Conservation (phyloP, 192 early-diverging fungal genomes). For the Oehlia diaphana region DNA sequence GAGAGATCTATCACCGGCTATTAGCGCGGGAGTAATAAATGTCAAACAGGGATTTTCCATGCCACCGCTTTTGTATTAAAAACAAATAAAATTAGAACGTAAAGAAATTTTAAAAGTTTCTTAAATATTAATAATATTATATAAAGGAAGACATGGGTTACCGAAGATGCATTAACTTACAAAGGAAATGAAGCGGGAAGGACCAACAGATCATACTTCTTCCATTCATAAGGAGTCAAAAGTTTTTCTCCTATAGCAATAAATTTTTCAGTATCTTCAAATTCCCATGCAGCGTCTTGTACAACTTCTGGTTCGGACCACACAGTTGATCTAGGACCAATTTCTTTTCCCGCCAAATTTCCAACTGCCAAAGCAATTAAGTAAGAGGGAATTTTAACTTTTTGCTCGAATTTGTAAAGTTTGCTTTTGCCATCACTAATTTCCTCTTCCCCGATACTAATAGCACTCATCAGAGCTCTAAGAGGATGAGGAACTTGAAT, state of each 20-base stretch:
- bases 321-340: slow-evolving; percentile 91
- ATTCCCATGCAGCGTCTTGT: slow-evolving; percentile 92
- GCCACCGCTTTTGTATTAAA: slow-evolving; percentile 52
- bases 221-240: slow-evolving; percentile 94
- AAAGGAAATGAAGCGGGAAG: slow-evolving; percentile 86
- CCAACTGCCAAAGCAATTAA: slow-evolving; percentile 94
- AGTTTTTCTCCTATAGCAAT: slow-evolving; percentile 67
- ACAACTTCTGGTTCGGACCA: slow-evolving; percentile 94
- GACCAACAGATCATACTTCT: slow-evolving; percentile 90
- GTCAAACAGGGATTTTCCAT: slow-evolving; percentile 99
- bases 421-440: slow-evolving; percentile 47
- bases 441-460: slow-evolving; percentile 60
- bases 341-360: slow-evolving; percentile 74
- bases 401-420: slow-evolving; percentile 82
- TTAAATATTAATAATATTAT: background rate
- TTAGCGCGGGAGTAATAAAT: slow-evolving; percentile 94
- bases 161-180: slow-evolving; percentile 19
- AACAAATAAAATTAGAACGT: background rate
- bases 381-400: slow-evolving; percentile 90
- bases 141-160: background rate
- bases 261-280: slow-evolving; percentile 73
- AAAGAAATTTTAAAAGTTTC: no score
- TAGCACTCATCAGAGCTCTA: slow-evolving; percentile 92
- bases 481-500: slow-evolving; percentile 70
- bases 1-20: slow-evolving; percentile 92